Evolutionary conservation across 805 yeast species (phyloP).

Genomic region (Schizosaccharomyces japonicus): DNA sequence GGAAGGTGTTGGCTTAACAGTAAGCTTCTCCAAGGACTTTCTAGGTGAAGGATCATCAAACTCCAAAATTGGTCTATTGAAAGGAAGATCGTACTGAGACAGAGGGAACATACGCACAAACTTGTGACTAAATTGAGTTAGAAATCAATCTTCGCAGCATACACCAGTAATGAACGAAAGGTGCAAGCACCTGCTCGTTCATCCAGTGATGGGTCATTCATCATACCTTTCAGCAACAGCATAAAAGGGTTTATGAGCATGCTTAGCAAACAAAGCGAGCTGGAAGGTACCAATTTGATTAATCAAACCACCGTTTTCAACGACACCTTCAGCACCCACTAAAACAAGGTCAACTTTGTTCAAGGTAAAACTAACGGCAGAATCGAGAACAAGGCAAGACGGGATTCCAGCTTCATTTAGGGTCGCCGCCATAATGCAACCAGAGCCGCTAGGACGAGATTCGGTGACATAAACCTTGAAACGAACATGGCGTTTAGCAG

Average conservation of each 20-base stretch:
- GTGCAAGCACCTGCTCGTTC: no score
- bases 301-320: conserved; percentile 94
- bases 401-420: conserved; percentile 59
- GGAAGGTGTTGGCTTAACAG: not conserved
- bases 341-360: conserved; percentile 79
- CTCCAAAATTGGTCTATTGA: conserved; percentile 18
- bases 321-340: conserved; percentile 97
- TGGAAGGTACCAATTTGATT: conserved; percentile 86
- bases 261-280: conserved; percentile 74
- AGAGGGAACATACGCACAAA: conserved; percentile 90
- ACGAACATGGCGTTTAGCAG: conserved; percentile 53
- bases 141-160: not conserved
- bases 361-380: conserved; percentile 79
- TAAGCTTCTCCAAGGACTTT: not conserved
- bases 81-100: conserved; percentile 75
- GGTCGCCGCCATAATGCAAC: conserved; percentile 42
- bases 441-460: conserved; percentile 65
- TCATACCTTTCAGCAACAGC: conserved; percentile 54
- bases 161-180: no score
- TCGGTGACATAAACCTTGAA: conserved; percentile 84
- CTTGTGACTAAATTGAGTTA: conserved; percentile 36
- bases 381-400: conserved; percentile 66
- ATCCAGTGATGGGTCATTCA: no score
- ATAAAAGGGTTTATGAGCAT: conserved; percentile 76
- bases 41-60: conserved; percentile 1